Evolutionary conservation across 805 yeast genomes (phyloP).

Genomic region (Schizosaccharomyces japonicus): DNA sequence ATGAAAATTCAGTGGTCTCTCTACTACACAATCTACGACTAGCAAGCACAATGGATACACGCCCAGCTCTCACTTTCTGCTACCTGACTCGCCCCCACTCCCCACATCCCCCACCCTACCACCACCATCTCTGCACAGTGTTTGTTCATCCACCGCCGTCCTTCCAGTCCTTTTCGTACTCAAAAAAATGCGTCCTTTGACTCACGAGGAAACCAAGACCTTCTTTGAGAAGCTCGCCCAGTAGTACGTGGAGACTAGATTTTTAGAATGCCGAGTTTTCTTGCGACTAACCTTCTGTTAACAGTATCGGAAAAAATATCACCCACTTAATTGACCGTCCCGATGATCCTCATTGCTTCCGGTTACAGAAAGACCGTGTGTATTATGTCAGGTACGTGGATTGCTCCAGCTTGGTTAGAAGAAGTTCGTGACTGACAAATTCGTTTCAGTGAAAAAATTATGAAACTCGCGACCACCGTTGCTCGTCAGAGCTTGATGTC

Average conservation of each 20-base stretch:
- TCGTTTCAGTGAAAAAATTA: conserved; percentile 8
- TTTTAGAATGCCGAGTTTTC: neutral
- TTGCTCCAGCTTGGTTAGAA: neutral
- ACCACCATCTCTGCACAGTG: too few species aligned
- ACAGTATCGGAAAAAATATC: conserved; percentile 68
- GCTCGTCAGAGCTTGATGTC: conserved; percentile 81
- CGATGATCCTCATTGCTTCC: conserved; percentile 76
- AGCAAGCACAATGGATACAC: too few species aligned
- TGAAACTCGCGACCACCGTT: conserved; percentile 64
- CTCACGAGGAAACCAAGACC: conserved; percentile 55
- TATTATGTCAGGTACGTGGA: conserved; percentile 41
- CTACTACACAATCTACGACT: too few species aligned
- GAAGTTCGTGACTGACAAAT: neutral
- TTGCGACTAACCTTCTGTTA: neutral
- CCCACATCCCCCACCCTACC: too few species aligned
- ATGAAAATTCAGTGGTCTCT: too few species aligned
- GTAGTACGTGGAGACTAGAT: conserved; percentile 19
- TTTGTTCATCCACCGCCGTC: too few species aligned
- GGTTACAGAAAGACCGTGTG: conserved; percentile 88
- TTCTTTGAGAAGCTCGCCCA: conserved; percentile 91
- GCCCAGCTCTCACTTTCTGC: too few species aligned
- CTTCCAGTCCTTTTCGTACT: too few species aligned
- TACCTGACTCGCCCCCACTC: too few species aligned
- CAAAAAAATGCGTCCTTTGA: conserved; percentile 4
- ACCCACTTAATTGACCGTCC: conserved; percentile 59